Evolutionary conservation across 768 basidiomycete species (phyloP).

Genomic region (Lenzites betulinus): DNA sequence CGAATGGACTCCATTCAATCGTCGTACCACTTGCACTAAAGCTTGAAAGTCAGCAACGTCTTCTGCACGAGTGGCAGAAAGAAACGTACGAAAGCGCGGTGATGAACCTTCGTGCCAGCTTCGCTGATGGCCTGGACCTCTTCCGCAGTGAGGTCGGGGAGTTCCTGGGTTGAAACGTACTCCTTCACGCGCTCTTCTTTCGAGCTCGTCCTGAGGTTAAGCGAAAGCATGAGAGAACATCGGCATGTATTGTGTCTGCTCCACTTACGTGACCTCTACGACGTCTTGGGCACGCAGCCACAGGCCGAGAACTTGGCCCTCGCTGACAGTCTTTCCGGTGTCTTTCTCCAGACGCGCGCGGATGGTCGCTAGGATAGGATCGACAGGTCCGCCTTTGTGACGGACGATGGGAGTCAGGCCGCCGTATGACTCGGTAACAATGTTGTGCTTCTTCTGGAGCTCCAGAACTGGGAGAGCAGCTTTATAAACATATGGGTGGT

Average conservation of each 20-base stretch:
- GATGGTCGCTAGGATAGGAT: conserved; percentile 39
- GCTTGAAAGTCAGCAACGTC: neutral
- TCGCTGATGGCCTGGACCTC: conserved; percentile 33
- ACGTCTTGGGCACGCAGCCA: conserved; percentile 36
- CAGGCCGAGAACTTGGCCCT: conserved; percentile 33
- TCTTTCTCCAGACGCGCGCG: conserved; percentile 27
- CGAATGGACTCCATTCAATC: neutral
- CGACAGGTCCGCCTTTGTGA: conserved; percentile 40
- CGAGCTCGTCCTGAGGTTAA: conserved; percentile 38
- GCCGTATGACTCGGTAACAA: conserved; percentile 30
- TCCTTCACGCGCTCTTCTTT: conserved; percentile 47
- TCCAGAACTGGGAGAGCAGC: conserved; percentile 30
- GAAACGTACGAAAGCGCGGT: conserved; percentile 31
- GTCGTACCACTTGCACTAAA: conserved; percentile 7
- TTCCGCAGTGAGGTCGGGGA: conserved; percentile 35
- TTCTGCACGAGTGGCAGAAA: neutral
- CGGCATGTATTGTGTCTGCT: neutral
- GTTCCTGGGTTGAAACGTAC: conserved; percentile 47
- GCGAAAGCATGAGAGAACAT: neutral
- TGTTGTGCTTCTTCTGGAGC: conserved; percentile 28
- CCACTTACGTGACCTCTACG: conserved; percentile 35
- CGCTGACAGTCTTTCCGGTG: conserved; percentile 27
- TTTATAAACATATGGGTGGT: conserved; percentile 43
- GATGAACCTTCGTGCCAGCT: conserved; percentile 32
- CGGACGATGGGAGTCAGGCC: conserved; percentile 33